Percentiles rank a stretch among this genome's conserved stretches.
phyloP scores from a whole-genome alignment of 2,329 filamentous ascomycete species.

The Fusarium armeniacum region DNA sequence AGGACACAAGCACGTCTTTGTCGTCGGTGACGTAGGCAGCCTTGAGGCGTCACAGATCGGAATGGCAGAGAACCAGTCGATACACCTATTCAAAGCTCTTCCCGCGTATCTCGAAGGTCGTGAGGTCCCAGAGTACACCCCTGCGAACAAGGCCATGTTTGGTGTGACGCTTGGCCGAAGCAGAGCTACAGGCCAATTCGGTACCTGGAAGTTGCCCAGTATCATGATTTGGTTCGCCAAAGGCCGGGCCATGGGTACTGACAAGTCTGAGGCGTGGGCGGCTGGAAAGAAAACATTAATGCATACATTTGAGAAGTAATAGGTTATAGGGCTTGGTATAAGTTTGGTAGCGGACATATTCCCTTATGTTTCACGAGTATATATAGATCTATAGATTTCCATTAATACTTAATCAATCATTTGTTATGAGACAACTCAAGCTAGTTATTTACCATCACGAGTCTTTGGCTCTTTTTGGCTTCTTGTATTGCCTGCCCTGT shows the following conservation, averaged over 20 bases:
- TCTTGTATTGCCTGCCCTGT: slow-evolving; percentile 59
- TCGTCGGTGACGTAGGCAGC: slow-evolving; percentile 61
- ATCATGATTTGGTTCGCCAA: slow-evolving; percentile 58
- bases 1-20: slow-evolving; percentile 59
- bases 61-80: slow-evolving; percentile 53
- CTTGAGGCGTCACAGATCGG: slow-evolving; percentile 55
- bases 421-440: background rate
- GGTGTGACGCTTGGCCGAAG: slow-evolving; percentile 58
- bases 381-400: background rate
- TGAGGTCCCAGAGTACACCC: slow-evolving; percentile 51
- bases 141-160: slow-evolving; percentile 51
- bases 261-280: slow-evolving; percentile 51
- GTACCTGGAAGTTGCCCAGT: slow-evolving; percentile 56
- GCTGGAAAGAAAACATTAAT: slow-evolving; percentile 54
- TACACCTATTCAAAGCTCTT: slow-evolving; percentile 55
- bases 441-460: too few relatives aligned
- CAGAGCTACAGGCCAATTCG: slow-evolving; percentile 57
- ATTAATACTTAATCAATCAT: background rate
- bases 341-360: slow-evolving; percentile 12
- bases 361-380: slow-evolving; percentile 3
- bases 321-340: background rate
- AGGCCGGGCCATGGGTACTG: slow-evolving; percentile 56
- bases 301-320: slow-evolving; percentile 53
- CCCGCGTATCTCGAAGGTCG: slow-evolving; percentile 53
- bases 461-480: slow-evolving; percentile 51